Evolutionary conservation across 1,139 yeast genomes (phyloP), one percentile per base, ranked within the genome.

Genomic region (Kluyveromyces sp.): DNA sequence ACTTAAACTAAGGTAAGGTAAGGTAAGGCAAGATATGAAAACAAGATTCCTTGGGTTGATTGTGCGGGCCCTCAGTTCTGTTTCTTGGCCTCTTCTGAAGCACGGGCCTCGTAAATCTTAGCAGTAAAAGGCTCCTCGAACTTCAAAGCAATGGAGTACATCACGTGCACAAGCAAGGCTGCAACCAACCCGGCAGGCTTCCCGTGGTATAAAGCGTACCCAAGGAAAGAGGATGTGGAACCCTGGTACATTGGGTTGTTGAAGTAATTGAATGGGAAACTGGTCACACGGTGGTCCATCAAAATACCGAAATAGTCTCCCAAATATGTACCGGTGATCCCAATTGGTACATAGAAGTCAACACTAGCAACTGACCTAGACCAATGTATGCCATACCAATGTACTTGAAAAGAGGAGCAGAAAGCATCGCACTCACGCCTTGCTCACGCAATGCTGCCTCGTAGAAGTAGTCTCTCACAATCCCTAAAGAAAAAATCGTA

Each of bases 211-310:
- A 92, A 72, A 3, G 95, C 94, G 40, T 95, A 83, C 38, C 96
- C 98, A 63, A 92, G 71, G 72, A 92, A 92, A 48, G 95, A 81
- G 56, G 92, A 71, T 29, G 92, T 78, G 5, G 95, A 85, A 26
- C 98, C 98, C 61, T 85, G 84, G 68, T 92, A 92, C 98, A 92
- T 92, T 51, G 98, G 98, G 66, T 92, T 92, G 61, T 87, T 83
- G 55, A 83, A 78, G 50, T 89, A 78, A 59, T 83, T 90, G 74
- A 92, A 92, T 26, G 98, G 98, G 74, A 92, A 92, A 1, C 85
- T 82, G n/a, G 94, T 83, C 51, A 92, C 96, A 61, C 95, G 77
- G 53, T 85, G 79, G 53, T 80, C 79, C 95, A 90, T 92, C 59
- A 92, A 76, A 59, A 92, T 90, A 1, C 98, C 98, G 67, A 92